phyloP scores from a whole-genome alignment of 371 early-diverging fungal species.

The Furculomyces boomerangus region DNA sequence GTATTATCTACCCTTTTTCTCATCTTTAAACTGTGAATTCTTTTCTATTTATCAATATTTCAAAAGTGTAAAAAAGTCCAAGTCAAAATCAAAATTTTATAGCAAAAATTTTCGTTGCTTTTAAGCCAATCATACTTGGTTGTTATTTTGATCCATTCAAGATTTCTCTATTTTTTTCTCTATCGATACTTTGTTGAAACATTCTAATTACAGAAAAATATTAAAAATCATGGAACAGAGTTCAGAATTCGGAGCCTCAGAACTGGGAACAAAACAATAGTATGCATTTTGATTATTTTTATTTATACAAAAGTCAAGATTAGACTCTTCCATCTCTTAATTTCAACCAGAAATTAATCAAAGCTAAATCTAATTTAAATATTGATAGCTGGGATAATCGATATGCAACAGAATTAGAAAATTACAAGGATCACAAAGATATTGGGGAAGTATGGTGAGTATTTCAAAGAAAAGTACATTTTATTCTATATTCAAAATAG shows the following conservation, averaged over 20 bases:
- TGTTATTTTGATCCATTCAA: not conserved
- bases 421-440: slow-evolving; percentile 65
- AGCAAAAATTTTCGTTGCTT: not conserved
- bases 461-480: not conserved
- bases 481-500: too few relatives aligned
- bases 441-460: slow-evolving; percentile 59
- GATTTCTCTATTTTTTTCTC: not conserved
- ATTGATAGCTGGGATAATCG: slow-evolving; percentile 55
- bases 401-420: slow-evolving; percentile 57
- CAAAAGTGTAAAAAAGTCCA: not conserved
- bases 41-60: too few relatives aligned
- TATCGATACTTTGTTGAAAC: too few relatives aligned
- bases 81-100: not conserved
- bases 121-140: not conserved
- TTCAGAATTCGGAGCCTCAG: slow-evolving; percentile 40
- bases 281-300: slow-evolving; percentile 11
- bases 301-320: not conserved
- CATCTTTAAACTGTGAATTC: too few relatives aligned
- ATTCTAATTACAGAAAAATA: too few relatives aligned
- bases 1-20: not conserved
- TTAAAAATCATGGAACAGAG: not conserved
- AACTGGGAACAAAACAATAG: slow-evolving; percentile 60
- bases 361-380: not conserved
- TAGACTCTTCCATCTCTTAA: not conserved
- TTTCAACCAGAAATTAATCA: slow-evolving; percentile 1